Conservation (phyloP, 176 grass and related monocot species). For the Phoenix roebelenii region DNA sequence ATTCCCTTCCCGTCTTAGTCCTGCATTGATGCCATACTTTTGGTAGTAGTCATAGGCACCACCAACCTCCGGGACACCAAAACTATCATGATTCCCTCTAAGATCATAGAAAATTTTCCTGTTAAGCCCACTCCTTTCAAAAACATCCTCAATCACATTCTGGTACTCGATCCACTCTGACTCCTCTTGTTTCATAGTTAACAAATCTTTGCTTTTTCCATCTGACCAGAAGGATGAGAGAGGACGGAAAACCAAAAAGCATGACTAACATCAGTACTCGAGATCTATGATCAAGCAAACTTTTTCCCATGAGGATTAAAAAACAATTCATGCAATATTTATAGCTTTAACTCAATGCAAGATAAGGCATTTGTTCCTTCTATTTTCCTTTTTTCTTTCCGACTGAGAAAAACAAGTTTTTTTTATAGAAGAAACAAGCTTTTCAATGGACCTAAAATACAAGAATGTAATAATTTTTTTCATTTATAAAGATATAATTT, state of each 20-base stretch:
- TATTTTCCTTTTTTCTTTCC: no score
- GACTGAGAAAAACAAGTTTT: no score
- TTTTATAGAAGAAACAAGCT: no score
- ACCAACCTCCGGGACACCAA: slow-evolving; percentile 53
- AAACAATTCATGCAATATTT: no score
- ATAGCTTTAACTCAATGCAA: no score
- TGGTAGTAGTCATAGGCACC: slow-evolving; percentile 62
- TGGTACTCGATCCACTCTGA: slow-evolving; percentile 68
- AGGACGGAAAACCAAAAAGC: neutral
- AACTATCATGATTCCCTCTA: slow-evolving; percentile 89
- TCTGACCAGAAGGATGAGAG: slow-evolving; percentile 31
- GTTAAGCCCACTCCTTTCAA: slow-evolving; percentile 58
- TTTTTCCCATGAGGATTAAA: no score
- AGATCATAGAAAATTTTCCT: slow-evolving; percentile 76
- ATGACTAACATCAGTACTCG: no score
- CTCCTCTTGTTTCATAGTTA: slow-evolving; percentile 85
- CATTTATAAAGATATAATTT: no score
- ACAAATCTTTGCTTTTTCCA: slow-evolving; percentile 93
- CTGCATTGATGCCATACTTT: slow-evolving; percentile 74
- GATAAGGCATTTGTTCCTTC: no score
- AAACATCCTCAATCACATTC: slow-evolving; percentile 40
- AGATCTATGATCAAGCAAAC: no score
- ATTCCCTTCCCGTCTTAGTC: slow-evolving; percentile 36
- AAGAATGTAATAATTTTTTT: no score
- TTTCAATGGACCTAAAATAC: no score